These are phyloP conservation scores for Paramecium octaurelia DNA, from an alignment of 73 alveolate species.

Conservation along the genomic window DNA sequence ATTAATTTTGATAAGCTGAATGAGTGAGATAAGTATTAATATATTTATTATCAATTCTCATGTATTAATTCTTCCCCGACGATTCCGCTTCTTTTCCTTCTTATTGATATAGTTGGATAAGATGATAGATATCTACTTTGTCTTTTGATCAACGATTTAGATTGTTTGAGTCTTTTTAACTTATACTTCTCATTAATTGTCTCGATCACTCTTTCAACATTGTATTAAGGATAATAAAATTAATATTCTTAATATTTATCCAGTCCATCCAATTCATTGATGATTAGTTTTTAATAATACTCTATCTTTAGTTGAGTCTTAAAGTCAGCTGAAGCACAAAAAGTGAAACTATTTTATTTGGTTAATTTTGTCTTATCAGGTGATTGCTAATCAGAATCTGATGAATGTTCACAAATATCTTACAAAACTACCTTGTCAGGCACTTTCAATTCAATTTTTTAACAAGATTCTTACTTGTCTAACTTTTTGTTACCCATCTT, in stretches of 20 bases:
- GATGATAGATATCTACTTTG: neutral
- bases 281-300: neutral
- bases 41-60: neutral
- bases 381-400: neutral
- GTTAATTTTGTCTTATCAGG: neutral
- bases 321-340: neutral
- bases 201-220: neutral
- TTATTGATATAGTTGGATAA: neutral
- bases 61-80: neutral
- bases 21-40: neutral
- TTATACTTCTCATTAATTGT: neutral
- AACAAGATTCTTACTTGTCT: neutral
- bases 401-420: neutral
- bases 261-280: neutral
- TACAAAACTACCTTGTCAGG: neutral
- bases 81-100: neutral
- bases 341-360: neutral
- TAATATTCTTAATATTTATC: neutral
- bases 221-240: neutral
- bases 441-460: neutral
- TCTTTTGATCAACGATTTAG: neutral
- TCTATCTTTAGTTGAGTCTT: neutral
- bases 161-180: neutral
- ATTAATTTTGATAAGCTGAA: constrained; percentile 2
- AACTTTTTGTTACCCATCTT: neutral